A percentile compares a stretch with the other conserved stretches of the same genome.
These are phyloP conservation scores for Firmiana major DNA, from an alignment of 345 rosid genomes.

Conservation along the genomic window DNA sequence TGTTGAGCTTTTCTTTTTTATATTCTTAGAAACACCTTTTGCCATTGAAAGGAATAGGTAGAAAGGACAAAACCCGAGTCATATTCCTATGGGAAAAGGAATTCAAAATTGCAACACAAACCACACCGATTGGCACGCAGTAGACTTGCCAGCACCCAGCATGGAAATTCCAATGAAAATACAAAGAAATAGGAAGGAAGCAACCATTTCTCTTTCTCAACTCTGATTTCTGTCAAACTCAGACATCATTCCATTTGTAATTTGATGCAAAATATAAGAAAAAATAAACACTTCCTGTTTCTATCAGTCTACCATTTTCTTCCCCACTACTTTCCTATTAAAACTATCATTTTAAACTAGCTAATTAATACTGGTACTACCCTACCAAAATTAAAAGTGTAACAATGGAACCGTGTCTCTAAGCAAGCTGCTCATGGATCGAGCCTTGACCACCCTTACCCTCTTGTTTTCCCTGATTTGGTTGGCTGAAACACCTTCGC, in stretches of 20 bases:
- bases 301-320: background rate
- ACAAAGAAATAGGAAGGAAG: background rate
- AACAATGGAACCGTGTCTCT: slow-evolving; percentile 14
- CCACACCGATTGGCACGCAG: background rate
- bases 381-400: background rate
- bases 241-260: background rate
- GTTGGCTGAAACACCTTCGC: background rate
- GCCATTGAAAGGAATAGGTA: too few species aligned
- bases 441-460: slow-evolving; percentile 8
- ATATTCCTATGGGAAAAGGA: background rate
- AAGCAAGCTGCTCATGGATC: slow-evolving; percentile 11
- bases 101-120: background rate
- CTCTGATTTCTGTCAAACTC: background rate
- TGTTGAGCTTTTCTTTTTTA: too few species aligned
- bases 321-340: background rate
- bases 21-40: too few species aligned
- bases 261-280: too few species aligned
- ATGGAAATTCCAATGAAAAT: background rate
- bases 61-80: too few species aligned
- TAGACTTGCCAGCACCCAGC: background rate
- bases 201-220: background rate
- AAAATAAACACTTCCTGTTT: background rate
- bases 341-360: background rate
- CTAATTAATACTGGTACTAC: too few species aligned
- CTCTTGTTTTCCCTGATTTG: background rate